These are phyloP conservation scores for Taxillus chinensis DNA, from an alignment of 164 flowering plant species.

Conservation along the genomic window DNA sequence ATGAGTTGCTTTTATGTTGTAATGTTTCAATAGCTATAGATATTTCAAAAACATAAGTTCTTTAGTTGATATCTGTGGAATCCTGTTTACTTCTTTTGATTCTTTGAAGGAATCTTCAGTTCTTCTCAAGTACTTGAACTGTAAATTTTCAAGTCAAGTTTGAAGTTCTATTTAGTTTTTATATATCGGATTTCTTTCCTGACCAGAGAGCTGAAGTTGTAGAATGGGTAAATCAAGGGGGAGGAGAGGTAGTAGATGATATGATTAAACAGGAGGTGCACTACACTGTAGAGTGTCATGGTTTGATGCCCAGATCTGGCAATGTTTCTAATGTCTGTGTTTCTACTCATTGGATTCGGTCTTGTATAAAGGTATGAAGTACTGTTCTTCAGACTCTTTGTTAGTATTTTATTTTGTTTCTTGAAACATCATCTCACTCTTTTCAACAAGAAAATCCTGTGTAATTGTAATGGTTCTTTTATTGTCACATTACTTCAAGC, in stretches of 20 bases:
- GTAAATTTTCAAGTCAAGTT: not conserved
- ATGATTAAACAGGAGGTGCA: constrained; percentile 28
- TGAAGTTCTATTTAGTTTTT: not conserved
- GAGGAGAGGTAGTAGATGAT: constrained; percentile 55
- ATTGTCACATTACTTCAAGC: too few relatives aligned
- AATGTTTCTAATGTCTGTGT: constrained; percentile 31
- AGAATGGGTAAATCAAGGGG: constrained; percentile 81
- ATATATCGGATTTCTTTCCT: constrained; percentile 7
- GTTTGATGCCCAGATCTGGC: constrained; percentile 19
- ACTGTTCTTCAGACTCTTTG: not conserved
- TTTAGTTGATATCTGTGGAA: too few relatives aligned
- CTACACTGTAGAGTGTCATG: constrained; percentile 74
- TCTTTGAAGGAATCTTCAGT: too few relatives aligned
- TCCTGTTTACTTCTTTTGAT: too few relatives aligned
- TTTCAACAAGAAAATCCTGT: not conserved
- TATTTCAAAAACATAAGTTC: too few relatives aligned
- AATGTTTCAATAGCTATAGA: too few relatives aligned
- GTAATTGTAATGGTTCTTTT: too few relatives aligned
- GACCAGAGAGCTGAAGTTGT: constrained; percentile 75
- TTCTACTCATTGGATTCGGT: constrained; percentile 81
- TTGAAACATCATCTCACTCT: not conserved
- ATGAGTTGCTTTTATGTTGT: too few relatives aligned
- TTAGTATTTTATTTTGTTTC: not conserved
- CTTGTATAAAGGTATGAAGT: constrained; percentile 65
- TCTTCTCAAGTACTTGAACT: not conserved